phyloP scores from a whole-genome alignment of 306 rosid species.

The Sechiopsis laciniata region DNA sequence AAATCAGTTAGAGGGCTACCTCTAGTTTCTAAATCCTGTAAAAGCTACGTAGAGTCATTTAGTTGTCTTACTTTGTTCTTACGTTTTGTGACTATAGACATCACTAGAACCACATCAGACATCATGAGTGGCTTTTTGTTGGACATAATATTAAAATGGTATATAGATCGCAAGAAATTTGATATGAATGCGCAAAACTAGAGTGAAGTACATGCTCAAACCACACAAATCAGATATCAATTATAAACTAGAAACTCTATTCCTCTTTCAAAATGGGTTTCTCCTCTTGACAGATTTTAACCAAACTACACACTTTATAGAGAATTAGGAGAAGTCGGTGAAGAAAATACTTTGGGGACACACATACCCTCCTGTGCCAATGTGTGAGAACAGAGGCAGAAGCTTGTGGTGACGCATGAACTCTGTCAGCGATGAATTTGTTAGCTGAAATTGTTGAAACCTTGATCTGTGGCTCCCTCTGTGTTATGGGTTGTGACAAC shows the following conservation, averaged over 20 bases:
- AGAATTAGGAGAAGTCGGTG: neutral
- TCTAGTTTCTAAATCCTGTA: neutral
- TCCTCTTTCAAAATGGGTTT: neutral
- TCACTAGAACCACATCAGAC: neutral
- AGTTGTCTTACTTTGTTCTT: neutral
- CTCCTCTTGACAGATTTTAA: neutral
- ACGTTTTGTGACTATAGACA: neutral
- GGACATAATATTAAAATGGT: neutral
- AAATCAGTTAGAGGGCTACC: slow-evolving; percentile 6
- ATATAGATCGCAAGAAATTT: neutral
- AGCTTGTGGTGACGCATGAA: too few relatives aligned
- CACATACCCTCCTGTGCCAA: neutral
- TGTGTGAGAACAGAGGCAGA: neutral
- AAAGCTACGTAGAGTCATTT: neutral
- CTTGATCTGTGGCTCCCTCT: neutral
- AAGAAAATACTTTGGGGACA: neutral
- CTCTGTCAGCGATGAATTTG: neutral
- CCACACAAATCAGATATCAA: neutral
- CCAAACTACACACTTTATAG: neutral
- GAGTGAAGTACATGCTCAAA: neutral
- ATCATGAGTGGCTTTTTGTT: neutral
- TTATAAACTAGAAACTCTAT: neutral
- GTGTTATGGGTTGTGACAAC: neutral
- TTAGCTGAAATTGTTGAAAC: neutral
- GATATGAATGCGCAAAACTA: neutral